phyloP scores from a whole-genome alignment of 805 yeast genomes.

The Blastobotrys chiropterorum region DNA sequence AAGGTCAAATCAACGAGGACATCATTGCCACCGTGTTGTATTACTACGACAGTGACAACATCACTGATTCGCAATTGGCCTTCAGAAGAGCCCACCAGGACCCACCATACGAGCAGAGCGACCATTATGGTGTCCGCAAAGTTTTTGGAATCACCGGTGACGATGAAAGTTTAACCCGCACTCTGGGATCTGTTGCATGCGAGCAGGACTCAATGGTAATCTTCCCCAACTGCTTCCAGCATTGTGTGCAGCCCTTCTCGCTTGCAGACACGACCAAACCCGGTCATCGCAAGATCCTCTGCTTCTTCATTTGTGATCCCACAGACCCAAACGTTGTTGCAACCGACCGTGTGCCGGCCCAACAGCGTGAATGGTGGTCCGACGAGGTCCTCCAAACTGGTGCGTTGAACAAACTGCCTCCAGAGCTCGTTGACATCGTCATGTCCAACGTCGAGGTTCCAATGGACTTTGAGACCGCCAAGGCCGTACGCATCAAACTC shows the following conservation, averaged over 20 bases:
- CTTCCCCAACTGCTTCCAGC: slow-evolving; percentile 38
- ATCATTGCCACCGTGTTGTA: slow-evolving; percentile 38
- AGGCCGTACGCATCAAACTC: background rate
- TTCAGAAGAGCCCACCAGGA: slow-evolving; percentile 25
- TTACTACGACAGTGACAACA: slow-evolving; percentile 37
- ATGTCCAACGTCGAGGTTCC: background rate
- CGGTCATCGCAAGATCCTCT: slow-evolving; percentile 37
- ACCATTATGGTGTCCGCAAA: slow-evolving; percentile 23
- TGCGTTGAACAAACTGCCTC: background rate
- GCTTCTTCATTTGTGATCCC: slow-evolving; percentile 38
- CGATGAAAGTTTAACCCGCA: slow-evolving; percentile 26
- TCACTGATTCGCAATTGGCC: slow-evolving; percentile 31
- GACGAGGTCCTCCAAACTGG: background rate
- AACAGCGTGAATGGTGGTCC: slow-evolving; percentile 32
- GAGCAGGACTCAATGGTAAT: slow-evolving; percentile 30
- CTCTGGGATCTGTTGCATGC: slow-evolving; percentile 30
- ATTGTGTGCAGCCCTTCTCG: slow-evolving; percentile 36
- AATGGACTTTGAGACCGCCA: too few species aligned
- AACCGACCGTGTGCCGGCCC: slow-evolving; percentile 35
- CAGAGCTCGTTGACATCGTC: background rate
- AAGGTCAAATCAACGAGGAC: slow-evolving; percentile 38
- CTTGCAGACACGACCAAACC: slow-evolving; percentile 33
- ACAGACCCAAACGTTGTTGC: slow-evolving; percentile 23
- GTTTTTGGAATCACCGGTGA: slow-evolving; percentile 26
- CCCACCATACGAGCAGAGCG: slow-evolving; percentile 35